Conservation (phyloP, 768 basidiomycete genomes). For the Lyophyllum atratum region DNA sequence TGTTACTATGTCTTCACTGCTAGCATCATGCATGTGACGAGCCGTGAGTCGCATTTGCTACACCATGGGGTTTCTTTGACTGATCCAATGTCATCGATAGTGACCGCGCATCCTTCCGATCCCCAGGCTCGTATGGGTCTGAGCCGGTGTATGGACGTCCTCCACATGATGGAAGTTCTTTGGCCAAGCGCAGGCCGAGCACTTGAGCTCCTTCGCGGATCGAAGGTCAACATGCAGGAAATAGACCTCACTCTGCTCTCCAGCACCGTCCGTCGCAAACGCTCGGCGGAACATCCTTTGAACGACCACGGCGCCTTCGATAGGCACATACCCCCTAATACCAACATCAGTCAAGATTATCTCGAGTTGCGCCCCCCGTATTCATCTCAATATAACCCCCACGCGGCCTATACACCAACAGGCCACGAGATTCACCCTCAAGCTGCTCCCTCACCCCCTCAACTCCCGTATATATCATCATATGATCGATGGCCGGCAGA, state of each 20-base stretch:
- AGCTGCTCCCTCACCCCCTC: constrained; percentile 1
- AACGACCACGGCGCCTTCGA: constrained; percentile 29
- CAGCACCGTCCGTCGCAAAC: constrained; percentile 49
- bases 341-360: constrained; percentile 10
- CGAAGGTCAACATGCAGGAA: constrained; percentile 43
- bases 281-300: constrained; percentile 55
- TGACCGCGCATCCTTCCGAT: constrained; percentile 64
- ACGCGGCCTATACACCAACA: constrained; percentile 10
- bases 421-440: constrained; percentile 8
- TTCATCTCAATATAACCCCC: constrained; percentile 10
- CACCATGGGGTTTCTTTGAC: background rate
- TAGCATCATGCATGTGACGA: constrained; percentile 77
- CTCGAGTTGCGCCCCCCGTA: constrained; percentile 21
- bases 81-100: constrained; percentile 30
- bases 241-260: constrained; percentile 21
- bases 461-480: constrained; percentile 9
- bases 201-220: constrained; percentile 68
- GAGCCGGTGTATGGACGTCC: constrained; percentile 64
- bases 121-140: constrained; percentile 71
- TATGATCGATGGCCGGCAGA: constrained; percentile 51
- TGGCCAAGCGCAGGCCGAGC: constrained; percentile 83
- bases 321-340: background rate
- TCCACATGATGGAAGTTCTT: constrained; percentile 63
- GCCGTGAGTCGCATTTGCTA: constrained; percentile 45
- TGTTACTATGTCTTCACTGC: constrained; percentile 83